Base-by-base conservation (phyloP, 768 basidiomycete species). In the Phallus indusiatus region DNA sequence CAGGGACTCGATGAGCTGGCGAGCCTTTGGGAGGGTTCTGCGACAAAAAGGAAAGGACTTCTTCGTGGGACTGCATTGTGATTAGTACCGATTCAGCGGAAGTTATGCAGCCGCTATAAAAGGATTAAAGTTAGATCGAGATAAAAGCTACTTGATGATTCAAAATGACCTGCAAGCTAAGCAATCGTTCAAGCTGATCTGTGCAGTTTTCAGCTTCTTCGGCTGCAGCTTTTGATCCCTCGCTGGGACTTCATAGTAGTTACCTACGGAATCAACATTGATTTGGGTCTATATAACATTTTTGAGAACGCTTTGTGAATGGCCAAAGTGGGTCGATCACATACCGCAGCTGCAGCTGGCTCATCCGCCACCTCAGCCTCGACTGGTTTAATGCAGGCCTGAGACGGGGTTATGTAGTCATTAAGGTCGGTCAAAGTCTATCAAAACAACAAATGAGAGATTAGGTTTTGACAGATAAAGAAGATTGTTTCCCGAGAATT, bases 81-180 rank as follows among this genome's bases (percentile, higher is more conserved):
- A 99, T 96, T 61, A 99, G 81, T 50, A 98, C 85, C 18, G 93
- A 95, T 76, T 99, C 95, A 21, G 95, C 95, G 42, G 95, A 97
- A 2, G 96, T 99, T 66, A 99, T 97, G 68, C 96, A 99, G 1
- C 96, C 96, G 61, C 95, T 96, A 64, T 36, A 64, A 52, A 48
- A 17, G 7, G 14, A 16, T 16, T 22, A 28, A 5, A 5, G 18
- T 22, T 5, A 2, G 54, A 1, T 16, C 42, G 1, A 7, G n/a
- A 54, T 17, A 22, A 47, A 46, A 53, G 28, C 42, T 18, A 37
- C 21, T 33, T 14, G 4, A 12, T 42, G 14, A n/a, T 42, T 4
- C 11, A 20, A 33, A 75, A 86, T 55, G 67, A 91, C 94, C 93
- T 96, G 80, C 96, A 98, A 22, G 96, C 96, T 50, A 99, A 78